Evolutionary conservation across 495 filamentous ascomycete species (phyloP).

Genomic region (Elaphomyces granulatus): DNA sequence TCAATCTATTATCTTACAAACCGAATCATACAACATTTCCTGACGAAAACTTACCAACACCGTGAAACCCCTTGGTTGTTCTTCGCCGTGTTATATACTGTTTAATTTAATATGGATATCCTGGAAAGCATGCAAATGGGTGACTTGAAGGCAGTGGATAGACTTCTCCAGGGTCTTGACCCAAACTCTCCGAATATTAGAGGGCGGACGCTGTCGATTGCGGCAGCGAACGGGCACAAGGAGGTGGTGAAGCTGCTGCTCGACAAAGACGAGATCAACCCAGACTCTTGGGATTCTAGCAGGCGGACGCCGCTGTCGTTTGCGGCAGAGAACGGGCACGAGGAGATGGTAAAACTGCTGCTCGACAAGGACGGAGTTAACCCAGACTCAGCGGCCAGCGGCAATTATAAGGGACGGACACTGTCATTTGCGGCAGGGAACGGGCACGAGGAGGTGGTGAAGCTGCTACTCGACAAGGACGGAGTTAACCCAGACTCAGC

Average conservation of each 20-base stretch:
- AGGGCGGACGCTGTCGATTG: conserved; percentile 5
- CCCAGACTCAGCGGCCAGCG: no score
- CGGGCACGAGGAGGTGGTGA: conserved; percentile 9
- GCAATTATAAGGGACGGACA: conserved; percentile 11
- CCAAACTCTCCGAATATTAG: no score
- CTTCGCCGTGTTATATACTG: no score
- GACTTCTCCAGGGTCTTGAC: no score
- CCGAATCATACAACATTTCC: no score
- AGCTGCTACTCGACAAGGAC: conserved; percentile 8
- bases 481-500: not conserved
- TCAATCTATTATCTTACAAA: no score
- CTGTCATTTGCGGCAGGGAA: conserved; percentile 6
- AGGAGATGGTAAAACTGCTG: conserved; percentile 11
- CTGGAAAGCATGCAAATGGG: no score
- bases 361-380: conserved; percentile 2
- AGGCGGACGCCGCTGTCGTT: conserved; percentile 10
- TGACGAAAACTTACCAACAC: no score
- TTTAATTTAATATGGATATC: no score
- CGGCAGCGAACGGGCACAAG: conserved; percentile 5
- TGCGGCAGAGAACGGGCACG: conserved; percentile 7
- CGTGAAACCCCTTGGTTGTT: no score
- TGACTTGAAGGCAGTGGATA: no score
- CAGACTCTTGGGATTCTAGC: conserved; percentile 2
- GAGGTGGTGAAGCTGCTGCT: conserved; percentile 13
- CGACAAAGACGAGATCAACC: conserved; percentile 1